A percentile compares a stretch with the other conserved stretches of the same genome.
Conservation (phyloP, 495 filamentous ascomycete species). For the Neurospora sp. region DNA sequence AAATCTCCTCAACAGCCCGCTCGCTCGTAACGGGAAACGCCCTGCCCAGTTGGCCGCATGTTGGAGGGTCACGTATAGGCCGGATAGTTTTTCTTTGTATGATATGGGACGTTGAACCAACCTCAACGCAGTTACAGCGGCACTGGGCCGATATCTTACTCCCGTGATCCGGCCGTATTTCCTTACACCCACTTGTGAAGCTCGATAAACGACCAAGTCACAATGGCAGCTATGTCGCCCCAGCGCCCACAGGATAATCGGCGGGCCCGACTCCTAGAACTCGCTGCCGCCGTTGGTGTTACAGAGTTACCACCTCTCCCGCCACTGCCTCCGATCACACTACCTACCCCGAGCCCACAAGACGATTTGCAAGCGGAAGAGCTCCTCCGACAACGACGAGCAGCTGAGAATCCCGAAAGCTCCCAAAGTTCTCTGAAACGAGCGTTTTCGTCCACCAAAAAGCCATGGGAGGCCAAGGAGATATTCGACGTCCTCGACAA, state of each 20-base stretch:
- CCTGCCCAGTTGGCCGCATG: not conserved
- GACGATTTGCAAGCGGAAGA: constrained; percentile 36
- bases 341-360: constrained; percentile 20
- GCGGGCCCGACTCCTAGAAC: constrained; percentile 24
- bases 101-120: not conserved
- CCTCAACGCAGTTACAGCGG: not conserved
- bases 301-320: constrained; percentile 14
- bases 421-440: constrained; percentile 29
- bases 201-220: not conserved
- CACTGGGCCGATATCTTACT: not conserved
- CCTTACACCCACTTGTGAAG: not conserved
- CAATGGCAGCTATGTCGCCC: constrained; percentile 12
- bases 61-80: not conserved
- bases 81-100: not conserved
- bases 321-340: constrained; percentile 8
- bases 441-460: constrained; percentile 35
- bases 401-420: constrained; percentile 14
- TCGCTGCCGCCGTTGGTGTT: constrained; percentile 29
- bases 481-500: constrained; percentile 33
- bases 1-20: not conserved
- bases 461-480: constrained; percentile 38
- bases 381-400: constrained; percentile 31
- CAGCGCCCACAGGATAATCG: constrained; percentile 14
- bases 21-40: not conserved
- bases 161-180: not conserved